Evolutionary conservation across 768 basidiomycete genomes (phyloP).

Genomic region (Leucogyrophana mollusca): DNA sequence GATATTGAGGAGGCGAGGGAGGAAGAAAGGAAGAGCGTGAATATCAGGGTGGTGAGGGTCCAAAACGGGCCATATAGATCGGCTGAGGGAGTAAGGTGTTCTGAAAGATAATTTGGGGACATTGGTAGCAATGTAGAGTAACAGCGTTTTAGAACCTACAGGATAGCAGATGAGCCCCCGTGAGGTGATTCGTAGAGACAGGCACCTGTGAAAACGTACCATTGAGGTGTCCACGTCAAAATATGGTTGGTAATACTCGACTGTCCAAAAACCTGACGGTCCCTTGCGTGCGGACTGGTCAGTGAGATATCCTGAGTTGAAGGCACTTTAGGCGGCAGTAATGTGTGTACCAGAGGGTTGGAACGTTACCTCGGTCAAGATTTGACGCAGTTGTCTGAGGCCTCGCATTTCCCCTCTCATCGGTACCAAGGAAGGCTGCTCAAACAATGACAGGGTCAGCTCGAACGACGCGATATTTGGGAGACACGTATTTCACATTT

Average conservation of each 20-base stretch:
- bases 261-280: constrained; percentile 65
- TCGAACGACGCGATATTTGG: not conserved
- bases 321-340: not conserved
- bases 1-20: constrained; percentile 87
- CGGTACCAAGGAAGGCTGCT: constrained; percentile 58
- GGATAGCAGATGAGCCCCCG: not conserved
- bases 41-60: constrained; percentile 94
- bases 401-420: constrained; percentile 26
- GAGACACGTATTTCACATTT: constrained; percentile 47
- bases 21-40: constrained; percentile 90
- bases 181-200: not conserved
- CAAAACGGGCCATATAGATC: constrained; percentile 95
- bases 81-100: constrained; percentile 59
- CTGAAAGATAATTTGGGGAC: constrained; percentile 59
- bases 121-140: constrained; percentile 78
- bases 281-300: constrained; percentile 49
- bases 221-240: constrained; percentile 87
- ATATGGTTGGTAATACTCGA: constrained; percentile 86
- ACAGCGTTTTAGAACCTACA: constrained; percentile 72
- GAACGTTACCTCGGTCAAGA: constrained; percentile 49
- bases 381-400: constrained; percentile 32
- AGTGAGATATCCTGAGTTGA: constrained; percentile 57
- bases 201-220: constrained; percentile 31
- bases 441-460: not conserved
- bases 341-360: not conserved